phyloP scores from a whole-genome alignment of 441 rosid species.

The Gossypium schwendimanii region DNA sequence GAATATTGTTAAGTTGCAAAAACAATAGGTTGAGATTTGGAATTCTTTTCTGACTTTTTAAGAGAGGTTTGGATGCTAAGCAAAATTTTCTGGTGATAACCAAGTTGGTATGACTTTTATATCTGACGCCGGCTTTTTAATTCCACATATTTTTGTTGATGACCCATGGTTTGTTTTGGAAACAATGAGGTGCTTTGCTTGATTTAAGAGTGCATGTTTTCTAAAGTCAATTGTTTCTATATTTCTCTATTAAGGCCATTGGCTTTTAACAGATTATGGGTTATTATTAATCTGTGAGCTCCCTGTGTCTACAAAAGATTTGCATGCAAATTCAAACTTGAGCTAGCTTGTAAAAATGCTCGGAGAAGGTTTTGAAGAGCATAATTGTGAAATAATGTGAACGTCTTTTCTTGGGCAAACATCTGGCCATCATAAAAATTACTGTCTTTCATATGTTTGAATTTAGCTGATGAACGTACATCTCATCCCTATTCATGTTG shows the following conservation, averaged over 20 bases:
- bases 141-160: not conserved
- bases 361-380: not conserved
- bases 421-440: not conserved
- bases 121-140: not conserved
- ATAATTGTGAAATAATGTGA: not conserved
- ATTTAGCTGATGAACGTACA: not conserved
- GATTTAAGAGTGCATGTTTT: not conserved
- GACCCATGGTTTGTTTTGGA: not conserved
- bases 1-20: not conserved
- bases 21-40: not conserved
- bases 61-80: not conserved
- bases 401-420: not conserved
- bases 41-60: not conserved
- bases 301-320: not conserved
- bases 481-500: not conserved
- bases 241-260: not conserved
- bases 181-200: constrained; percentile 3
- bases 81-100: not conserved
- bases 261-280: not conserved
- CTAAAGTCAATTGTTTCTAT: not conserved
- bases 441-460: not conserved
- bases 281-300: not conserved
- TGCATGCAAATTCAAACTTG: not conserved
- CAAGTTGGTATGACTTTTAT: not conserved
- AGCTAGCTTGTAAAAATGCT: not conserved